Conservation (phyloP, 805 yeast species). For the Candida arabinofermentans region DNA sequence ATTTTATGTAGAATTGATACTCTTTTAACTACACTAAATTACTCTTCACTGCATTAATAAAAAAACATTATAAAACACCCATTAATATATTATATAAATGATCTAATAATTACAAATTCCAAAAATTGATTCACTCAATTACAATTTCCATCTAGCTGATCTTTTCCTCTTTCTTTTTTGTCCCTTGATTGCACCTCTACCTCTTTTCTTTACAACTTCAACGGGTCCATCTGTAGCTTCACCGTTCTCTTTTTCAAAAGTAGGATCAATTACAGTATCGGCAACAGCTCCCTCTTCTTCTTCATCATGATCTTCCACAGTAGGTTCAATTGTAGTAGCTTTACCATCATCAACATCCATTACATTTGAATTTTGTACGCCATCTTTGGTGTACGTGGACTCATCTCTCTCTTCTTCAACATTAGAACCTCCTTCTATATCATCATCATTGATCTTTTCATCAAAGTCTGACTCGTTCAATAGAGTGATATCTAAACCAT, state of each 20-base stretch:
- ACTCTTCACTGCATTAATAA: no score
- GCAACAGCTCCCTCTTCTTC: conserved; percentile 4
- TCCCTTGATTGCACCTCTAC: conserved; percentile 3
- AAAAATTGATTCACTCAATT: no score
- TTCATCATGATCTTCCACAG: not conserved
- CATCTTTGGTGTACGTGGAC: no score
- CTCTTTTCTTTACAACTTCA: not conserved
- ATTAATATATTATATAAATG: no score
- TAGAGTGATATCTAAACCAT: conserved; percentile 12
- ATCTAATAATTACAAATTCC: no score
- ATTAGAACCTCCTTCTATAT: not conserved
- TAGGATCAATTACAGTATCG: not conserved
- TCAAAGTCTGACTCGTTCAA: no score
- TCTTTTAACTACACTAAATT: no score
- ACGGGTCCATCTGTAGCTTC: not conserved
- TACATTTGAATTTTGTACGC: not conserved
- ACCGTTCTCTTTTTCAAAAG: not conserved
- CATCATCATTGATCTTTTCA: not conserved
- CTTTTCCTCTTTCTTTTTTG: conserved; percentile 3
- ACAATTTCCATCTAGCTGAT: conserved; percentile 1
- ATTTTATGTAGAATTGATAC: no score
- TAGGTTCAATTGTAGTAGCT: no score
- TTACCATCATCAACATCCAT: conserved; percentile 5
- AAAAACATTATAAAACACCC: no score
- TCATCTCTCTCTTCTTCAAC: not conserved